Evolutionary conservation across 75 land plant genomes (phyloP).

Genomic region (Sequoiadendron giganteum): DNA sequence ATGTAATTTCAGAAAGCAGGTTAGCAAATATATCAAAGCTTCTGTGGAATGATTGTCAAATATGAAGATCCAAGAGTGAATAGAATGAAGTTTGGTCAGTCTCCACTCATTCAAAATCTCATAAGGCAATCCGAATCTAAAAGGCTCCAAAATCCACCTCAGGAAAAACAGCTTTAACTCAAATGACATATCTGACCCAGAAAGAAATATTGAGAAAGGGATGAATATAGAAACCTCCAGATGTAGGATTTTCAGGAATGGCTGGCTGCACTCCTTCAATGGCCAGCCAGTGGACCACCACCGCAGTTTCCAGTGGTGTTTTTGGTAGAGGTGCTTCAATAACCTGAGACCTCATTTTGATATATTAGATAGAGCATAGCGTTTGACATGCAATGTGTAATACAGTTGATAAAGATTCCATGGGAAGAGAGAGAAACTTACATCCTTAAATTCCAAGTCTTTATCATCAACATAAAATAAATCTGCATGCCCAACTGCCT

Average conservation of each 20-base stretch:
- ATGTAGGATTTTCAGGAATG: conserved; percentile 93
- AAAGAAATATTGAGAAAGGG: background rate
- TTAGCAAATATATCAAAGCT: background rate
- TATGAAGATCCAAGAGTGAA: background rate
- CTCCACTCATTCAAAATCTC: background rate
- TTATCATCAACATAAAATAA: conserved; percentile 93
- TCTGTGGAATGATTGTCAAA: background rate
- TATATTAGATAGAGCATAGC: background rate
- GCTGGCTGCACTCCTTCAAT: conserved; percentile 99
- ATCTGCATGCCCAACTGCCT: conserved; percentile 88
- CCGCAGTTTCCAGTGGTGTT: conserved; percentile 89
- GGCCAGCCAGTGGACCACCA: conserved; percentile 92
- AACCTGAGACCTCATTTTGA: conserved; percentile 40
- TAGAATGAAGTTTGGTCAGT: background rate
- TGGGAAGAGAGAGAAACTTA: conserved; percentile 22
- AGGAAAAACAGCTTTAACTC: background rate
- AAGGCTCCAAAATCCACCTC: background rate
- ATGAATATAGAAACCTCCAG: conserved; percentile 50
- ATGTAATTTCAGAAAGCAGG: background rate
- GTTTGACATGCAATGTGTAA: background rate
- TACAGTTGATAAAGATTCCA: background rate
- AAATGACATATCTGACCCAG: background rate
- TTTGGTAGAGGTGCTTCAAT: conserved; percentile 92
- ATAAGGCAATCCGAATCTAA: background rate
- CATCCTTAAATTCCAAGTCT: conserved; percentile 92